phyloP scores from a whole-genome alignment of 2,329 filamentous ascomycete species.

The Sporothrix phasma region DNA sequence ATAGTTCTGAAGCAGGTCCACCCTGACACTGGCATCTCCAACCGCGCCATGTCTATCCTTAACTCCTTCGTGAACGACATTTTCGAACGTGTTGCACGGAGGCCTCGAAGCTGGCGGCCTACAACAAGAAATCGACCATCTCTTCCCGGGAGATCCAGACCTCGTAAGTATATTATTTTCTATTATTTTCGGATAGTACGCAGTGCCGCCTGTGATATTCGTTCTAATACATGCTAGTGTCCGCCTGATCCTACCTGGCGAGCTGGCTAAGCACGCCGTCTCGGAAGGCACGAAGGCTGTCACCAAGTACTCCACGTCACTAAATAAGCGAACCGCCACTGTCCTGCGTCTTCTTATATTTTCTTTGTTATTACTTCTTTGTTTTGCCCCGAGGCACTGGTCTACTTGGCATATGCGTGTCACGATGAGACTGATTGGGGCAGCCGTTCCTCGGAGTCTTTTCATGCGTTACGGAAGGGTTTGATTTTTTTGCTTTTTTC shows the following conservation, averaged over 20 bases:
- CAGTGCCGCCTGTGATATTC: too few species aligned
- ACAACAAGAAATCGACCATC: slow-evolving; percentile 99
- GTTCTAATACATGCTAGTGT: slow-evolving; percentile 55
- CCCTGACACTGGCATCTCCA: slow-evolving; percentile 99
- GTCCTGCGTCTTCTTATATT: slow-evolving; percentile 40
- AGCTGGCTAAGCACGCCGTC: slow-evolving; percentile 98
- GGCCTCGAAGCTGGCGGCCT: slow-evolving; percentile 96
- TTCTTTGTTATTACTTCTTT: slow-evolving; percentile 33
- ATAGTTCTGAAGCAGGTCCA: slow-evolving; percentile 99
- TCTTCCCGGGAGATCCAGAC: slow-evolving; percentile 99
- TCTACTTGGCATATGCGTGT: slow-evolving; percentile 49
- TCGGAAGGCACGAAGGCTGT: slow-evolving; percentile 99
- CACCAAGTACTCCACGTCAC: slow-evolving; percentile 99
- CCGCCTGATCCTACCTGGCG: slow-evolving; percentile 92
- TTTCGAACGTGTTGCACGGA: slow-evolving; percentile 98
- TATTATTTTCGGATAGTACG: too few species aligned
- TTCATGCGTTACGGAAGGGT: slow-evolving; percentile 69
- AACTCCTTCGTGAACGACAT: slow-evolving; percentile 99
- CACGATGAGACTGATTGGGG: slow-evolving; percentile 45
- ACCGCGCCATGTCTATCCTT: slow-evolving; percentile 98
- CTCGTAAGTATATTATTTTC: too few species aligned
- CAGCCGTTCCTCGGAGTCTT: slow-evolving; percentile 42
- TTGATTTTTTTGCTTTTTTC: slow-evolving; percentile 40
- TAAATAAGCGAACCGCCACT: slow-evolving; percentile 71
- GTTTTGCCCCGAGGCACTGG: slow-evolving; percentile 31